phyloP scores from a whole-genome alignment of 73 alveolate genomes.

The Effrenium voratum region DNA sequence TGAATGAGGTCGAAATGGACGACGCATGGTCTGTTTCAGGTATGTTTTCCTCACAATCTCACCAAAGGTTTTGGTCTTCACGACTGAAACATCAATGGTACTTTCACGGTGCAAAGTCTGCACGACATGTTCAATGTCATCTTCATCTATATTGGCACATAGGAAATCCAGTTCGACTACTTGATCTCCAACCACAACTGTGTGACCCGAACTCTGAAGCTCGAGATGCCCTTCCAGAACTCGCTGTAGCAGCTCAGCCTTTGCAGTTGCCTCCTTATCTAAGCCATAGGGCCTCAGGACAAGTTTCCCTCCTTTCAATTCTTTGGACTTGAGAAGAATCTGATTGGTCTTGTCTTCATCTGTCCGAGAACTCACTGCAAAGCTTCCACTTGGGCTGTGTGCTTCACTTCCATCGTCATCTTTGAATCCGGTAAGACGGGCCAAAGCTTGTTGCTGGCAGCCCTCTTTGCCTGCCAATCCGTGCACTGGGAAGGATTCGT shows the following conservation, averaged over 20 bases:
- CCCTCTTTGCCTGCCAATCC: constrained; percentile 22
- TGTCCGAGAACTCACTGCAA: not conserved
- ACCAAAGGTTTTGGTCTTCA: constrained; percentile 15
- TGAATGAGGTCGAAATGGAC: constrained; percentile 25
- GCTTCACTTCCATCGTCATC: constrained; percentile 26
- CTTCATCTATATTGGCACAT: constrained; percentile 28
- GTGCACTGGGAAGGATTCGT: constrained; percentile 59
- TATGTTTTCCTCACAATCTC: constrained; percentile 45
- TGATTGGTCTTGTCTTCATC: not conserved
- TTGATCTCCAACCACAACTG: constrained; percentile 52
- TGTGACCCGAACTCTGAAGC: not conserved
- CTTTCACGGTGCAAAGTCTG: not conserved
- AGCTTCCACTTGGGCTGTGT: not conserved
- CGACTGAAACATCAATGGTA: constrained; percentile 26
- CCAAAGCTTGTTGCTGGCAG: constrained; percentile 39
- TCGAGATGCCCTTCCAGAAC: constrained; percentile 29
- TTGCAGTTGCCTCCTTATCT: not conserved
- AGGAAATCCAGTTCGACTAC: constrained; percentile 53
- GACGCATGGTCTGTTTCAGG: constrained; percentile 51
- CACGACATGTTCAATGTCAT: not conserved
- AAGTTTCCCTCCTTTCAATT: constrained; percentile 33
- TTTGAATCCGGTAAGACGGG: not conserved
- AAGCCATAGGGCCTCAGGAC: constrained; percentile 47
- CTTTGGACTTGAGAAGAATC: not conserved
- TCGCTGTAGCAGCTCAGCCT: constrained; percentile 50